Conservation (phyloP, 2,329 filamentous ascomycete species). For the Colletotrichum sp. region DNA sequence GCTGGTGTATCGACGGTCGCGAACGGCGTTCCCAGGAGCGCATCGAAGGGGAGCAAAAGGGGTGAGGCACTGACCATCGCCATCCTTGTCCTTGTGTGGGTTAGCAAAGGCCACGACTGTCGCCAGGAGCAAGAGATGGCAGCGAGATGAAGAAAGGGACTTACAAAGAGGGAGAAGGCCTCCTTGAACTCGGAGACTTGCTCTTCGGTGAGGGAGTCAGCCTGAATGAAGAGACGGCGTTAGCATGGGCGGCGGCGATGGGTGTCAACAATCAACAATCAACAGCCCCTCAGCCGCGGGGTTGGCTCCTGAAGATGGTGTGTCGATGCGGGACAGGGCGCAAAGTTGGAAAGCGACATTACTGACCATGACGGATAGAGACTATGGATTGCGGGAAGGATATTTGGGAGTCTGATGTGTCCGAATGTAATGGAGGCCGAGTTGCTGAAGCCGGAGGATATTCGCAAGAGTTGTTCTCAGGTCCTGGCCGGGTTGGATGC, state of each 20-base stretch:
- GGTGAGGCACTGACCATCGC: slow-evolving; percentile 73
- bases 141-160: slow-evolving; percentile 39
- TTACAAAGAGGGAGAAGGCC: slow-evolving; percentile 99
- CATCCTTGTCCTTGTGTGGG: slow-evolving; percentile 80
- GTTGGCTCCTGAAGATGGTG: background rate
- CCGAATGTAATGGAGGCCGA: background rate
- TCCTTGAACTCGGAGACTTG: slow-evolving; percentile 99
- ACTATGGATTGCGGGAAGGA: background rate
- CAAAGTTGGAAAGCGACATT: background rate
- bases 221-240: slow-evolving; percentile 56
- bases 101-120: slow-evolving; percentile 18
- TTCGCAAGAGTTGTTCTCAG: slow-evolving; percentile 6
- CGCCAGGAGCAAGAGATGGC: background rate
- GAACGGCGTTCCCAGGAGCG: background rate
- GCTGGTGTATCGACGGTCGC: background rate
- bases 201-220: slow-evolving; percentile 98
- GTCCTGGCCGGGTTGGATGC: slow-evolving; percentile 13
- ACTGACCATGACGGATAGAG: slow-evolving; percentile 13
- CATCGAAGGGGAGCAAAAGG: background rate
- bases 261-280: background rate
- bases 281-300: slow-evolving; percentile 21
- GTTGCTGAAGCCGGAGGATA: background rate
- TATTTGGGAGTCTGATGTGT: background rate
- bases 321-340: background rate
- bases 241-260: slow-evolving; percentile 1